Conservation (phyloP, 2,329 filamentous ascomycete genomes). For the Aspergillus ruber region DNA sequence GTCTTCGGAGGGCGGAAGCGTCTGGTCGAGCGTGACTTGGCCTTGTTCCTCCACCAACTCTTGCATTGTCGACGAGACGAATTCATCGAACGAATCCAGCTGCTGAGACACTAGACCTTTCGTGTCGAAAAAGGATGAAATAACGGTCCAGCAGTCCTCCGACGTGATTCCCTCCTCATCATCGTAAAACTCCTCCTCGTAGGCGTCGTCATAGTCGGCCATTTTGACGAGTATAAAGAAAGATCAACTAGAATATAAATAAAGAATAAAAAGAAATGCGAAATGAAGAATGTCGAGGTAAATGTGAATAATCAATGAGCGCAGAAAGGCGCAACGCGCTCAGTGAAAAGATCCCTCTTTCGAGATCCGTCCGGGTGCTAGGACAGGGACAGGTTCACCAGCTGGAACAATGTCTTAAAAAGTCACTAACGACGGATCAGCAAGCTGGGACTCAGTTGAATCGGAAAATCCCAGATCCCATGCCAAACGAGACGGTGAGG, state of each 20-base stretch:
- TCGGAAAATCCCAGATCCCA: conserved; percentile 19
- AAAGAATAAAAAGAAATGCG: not conserved
- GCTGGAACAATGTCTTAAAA: not conserved
- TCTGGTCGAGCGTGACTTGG: conserved; percentile 86
- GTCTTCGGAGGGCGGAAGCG: conserved; percentile 67
- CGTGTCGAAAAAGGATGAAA: conserved; percentile 90
- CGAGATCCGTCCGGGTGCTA: not conserved
- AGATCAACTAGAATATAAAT: conserved; percentile 1
- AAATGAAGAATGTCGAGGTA: not conserved
- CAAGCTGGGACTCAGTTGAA: conserved; percentile 21
- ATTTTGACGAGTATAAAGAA: conserved; percentile 31
- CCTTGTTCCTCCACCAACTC: conserved; percentile 91
- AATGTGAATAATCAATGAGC: conserved; percentile 8
- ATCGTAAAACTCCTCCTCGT: conserved; percentile 63
- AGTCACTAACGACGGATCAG: conserved; percentile 4
- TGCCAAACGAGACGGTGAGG: conserved; percentile 16
- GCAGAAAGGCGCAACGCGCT: conserved; percentile 23
- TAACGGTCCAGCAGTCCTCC: conserved; percentile 98
- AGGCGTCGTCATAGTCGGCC: conserved; percentile 56
- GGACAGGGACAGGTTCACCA: not conserved
- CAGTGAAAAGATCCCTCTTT: conserved; percentile 12
- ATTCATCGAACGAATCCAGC: conserved; percentile 97
- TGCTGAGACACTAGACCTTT: conserved; percentile 97
- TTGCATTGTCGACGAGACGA: conserved; percentile 88
- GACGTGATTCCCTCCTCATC: conserved; percentile 75